These are phyloP conservation scores for Patellifolia procumbens DNA, from an alignment of 179 eudicot species.

Conservation along the genomic window DNA sequence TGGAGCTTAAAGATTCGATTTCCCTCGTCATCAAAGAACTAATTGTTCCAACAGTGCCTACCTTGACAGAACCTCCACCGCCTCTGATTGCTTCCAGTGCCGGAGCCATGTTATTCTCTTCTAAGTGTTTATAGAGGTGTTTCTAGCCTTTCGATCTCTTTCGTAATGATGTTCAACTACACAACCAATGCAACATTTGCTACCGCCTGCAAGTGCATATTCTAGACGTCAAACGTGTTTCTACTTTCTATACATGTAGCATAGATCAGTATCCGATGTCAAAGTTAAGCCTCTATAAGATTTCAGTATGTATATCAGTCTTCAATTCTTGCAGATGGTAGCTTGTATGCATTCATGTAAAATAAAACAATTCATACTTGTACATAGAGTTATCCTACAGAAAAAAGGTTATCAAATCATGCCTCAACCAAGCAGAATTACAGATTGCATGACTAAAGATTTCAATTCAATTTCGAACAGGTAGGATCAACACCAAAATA, in stretches of 20 bases:
- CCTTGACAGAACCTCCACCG: constrained; percentile 80
- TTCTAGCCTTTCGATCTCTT: neutral
- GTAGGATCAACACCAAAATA: neutral
- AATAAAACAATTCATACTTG: neutral
- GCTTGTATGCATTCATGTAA: neutral
- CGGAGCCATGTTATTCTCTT: constrained; percentile 48
- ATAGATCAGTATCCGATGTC: neutral
- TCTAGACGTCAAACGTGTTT: constrained; percentile 11
- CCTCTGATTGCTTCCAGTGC: constrained; percentile 73
- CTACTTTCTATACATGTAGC: neutral
- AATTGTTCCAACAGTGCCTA: constrained; percentile 78
- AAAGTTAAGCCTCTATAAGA: constrained; percentile 4
- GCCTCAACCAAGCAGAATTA: neutral
- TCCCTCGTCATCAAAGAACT: constrained; percentile 73
- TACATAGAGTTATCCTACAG: neutral
- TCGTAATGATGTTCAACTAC: neutral
- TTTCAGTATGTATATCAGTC: neutral
- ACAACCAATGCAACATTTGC: neutral
- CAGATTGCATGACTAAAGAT: neutral
- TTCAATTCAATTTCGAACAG: neutral
- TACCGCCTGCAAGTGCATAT: neutral
- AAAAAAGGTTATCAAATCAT: neutral
- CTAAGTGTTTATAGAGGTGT: neutral
- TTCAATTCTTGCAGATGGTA: neutral
- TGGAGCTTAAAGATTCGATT: constrained; percentile 44